Evolutionary conservation across 345 rosid genomes (phyloP).

Genomic region (Cardamine occulta): DNA sequence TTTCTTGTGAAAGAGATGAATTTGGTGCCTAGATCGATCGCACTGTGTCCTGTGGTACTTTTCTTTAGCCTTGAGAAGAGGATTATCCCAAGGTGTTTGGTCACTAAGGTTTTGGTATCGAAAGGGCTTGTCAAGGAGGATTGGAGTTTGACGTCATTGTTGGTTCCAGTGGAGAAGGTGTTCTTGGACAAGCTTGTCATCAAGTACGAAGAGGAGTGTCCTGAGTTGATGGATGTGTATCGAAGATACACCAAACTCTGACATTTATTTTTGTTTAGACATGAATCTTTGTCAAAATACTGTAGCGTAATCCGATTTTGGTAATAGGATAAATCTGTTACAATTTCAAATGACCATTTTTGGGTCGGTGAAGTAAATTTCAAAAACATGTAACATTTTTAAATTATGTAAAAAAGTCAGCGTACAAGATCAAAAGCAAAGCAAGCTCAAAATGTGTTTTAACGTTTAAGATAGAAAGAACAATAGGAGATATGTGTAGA

Average conservation of each 20-base stretch:
- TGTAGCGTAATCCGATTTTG: slow-evolving; percentile 10
- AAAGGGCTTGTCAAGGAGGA: slow-evolving; percentile 54
- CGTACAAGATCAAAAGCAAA: not conserved
- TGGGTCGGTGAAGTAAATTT: not conserved
- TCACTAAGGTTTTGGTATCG: slow-evolving; percentile 44
- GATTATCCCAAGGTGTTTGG: slow-evolving; percentile 56
- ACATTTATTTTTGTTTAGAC: not conserved
- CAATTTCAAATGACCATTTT: not conserved
- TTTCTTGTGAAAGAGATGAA: slow-evolving; percentile 57
- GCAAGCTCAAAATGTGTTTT: not conserved
- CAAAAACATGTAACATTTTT: not conserved
- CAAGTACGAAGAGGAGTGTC: slow-evolving; percentile 47
- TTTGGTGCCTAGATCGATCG: slow-evolving; percentile 43
- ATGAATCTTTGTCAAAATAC: not conserved
- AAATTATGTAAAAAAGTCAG: not conserved
- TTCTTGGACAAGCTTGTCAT: slow-evolving; percentile 54
- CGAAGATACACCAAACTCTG: slow-evolving; percentile 10
- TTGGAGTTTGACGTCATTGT: slow-evolving; percentile 49
- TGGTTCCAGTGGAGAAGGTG: slow-evolving; percentile 45
- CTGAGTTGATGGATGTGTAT: slow-evolving; percentile 49
- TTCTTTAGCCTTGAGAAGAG: slow-evolving; percentile 59
- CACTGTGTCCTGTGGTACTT: slow-evolving; percentile 45
- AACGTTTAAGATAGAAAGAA: not conserved
- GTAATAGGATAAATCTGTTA: not conserved
- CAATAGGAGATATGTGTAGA: not conserved